Percentiles rank a stretch among this genome's conserved stretches.
phyloP scores from a whole-genome alignment of 2,329 filamentous ascomycete species.

The Parastagonospora avenae region DNA sequence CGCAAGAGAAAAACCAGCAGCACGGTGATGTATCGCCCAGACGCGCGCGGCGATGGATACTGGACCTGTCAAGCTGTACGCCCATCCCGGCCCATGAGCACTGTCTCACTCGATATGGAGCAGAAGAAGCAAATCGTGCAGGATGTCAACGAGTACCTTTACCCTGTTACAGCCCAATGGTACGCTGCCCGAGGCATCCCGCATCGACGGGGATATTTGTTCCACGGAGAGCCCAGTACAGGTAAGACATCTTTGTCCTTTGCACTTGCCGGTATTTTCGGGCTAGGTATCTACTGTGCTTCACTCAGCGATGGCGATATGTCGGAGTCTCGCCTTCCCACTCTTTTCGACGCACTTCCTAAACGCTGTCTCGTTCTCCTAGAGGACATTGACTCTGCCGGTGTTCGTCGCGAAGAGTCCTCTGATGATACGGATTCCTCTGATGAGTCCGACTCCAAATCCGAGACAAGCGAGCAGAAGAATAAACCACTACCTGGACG shows the following conservation, averaged over 20 bases:
- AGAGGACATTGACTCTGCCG: constrained; percentile 56
- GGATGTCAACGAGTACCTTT: constrained; percentile 80
- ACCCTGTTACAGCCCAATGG: constrained; percentile 75
- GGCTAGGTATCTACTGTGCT: constrained; percentile 53
- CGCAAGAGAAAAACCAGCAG: constrained; percentile 46
- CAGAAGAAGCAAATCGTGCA: constrained; percentile 70
- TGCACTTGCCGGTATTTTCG: constrained; percentile 55
- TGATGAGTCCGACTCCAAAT: not conserved
- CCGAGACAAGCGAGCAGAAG: constrained; percentile 6
- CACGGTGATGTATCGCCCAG: constrained; percentile 55
- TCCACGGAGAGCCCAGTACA: constrained; percentile 80
- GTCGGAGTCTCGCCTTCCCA: constrained; percentile 65
- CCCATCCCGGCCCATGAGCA: constrained; percentile 73
- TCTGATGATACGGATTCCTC: not conserved
- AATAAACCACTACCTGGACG: not conserved
- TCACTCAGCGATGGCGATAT: constrained; percentile 70
- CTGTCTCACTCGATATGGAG: constrained; percentile 71
- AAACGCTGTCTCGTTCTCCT: constrained; percentile 53
- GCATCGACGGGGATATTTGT: constrained; percentile 81
- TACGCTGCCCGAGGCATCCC: constrained; percentile 84
- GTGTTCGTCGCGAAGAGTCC: constrained; percentile 45
- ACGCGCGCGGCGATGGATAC: constrained; percentile 28
- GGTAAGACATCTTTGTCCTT: constrained; percentile 66
- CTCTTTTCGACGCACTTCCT: constrained; percentile 51
- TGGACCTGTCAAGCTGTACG: constrained; percentile 56